phyloP scores from a whole-genome alignment of 441 rosid species.

The Jatropha multifida region DNA sequence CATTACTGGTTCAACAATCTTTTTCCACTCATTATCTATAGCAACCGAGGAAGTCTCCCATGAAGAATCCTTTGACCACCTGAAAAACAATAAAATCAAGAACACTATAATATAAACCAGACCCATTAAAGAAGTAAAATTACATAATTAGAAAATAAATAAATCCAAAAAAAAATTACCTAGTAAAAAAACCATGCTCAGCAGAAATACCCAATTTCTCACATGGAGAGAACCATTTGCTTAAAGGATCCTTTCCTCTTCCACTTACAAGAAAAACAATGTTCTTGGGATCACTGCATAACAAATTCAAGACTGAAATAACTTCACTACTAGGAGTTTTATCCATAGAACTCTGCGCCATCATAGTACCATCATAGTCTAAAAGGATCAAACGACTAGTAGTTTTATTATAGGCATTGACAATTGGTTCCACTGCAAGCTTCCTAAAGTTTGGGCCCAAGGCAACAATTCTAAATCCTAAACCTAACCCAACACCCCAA shows the following conservation, averaged over 20 bases:
- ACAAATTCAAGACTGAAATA: slow-evolving; percentile 47
- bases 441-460: slow-evolving; percentile 69
- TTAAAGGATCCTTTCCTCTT: slow-evolving; percentile 59
- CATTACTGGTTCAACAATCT: slow-evolving; percentile 72
- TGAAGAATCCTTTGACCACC: slow-evolving; percentile 54
- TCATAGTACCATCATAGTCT: slow-evolving; percentile 81
- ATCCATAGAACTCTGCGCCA: slow-evolving; percentile 51
- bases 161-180: slow-evolving; percentile 36
- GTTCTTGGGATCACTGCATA: slow-evolving; percentile 63
- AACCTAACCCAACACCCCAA: slow-evolving; percentile 77
- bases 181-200: slow-evolving; percentile 76
- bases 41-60: slow-evolving; percentile 53
- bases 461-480: slow-evolving; percentile 71
- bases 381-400: slow-evolving; percentile 59
- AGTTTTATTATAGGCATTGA: slow-evolving; percentile 51
- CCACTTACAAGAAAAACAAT: slow-evolving; percentile 77
- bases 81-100: slow-evolving; percentile 15
- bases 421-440: slow-evolving; percentile 51
- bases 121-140: neutral
- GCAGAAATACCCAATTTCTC: slow-evolving; percentile 66
- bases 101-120: neutral
- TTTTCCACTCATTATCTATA: slow-evolving; percentile 54
- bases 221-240: slow-evolving; percentile 72
- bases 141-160: neutral
- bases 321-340: slow-evolving; percentile 52